These are phyloP conservation scores for Prunus fruticosa DNA, from an alignment of 306 rosid species.

Conservation along the genomic window DNA sequence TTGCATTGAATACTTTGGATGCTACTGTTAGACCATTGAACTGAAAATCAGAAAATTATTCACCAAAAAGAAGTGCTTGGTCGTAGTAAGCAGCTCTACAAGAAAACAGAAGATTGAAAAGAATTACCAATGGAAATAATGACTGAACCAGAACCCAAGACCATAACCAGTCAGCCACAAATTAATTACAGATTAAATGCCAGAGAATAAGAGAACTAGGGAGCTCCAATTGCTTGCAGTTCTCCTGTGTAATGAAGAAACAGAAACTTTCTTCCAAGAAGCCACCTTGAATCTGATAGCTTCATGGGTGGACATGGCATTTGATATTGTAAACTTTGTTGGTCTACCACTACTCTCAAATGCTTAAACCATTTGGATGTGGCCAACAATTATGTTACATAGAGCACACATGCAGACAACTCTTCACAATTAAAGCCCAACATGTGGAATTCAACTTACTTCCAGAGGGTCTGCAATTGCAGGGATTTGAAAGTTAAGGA, in stretches of 20 bases:
- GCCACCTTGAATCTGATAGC: not conserved
- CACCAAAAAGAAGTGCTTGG: no score
- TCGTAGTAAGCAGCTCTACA: no score
- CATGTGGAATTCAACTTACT: not conserved
- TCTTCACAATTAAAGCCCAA: not conserved
- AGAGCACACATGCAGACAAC: not conserved
- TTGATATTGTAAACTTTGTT: not conserved
- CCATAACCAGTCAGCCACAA: no score
- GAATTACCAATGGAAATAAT: no score
- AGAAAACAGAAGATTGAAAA: no score
- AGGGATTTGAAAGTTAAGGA: not conserved
- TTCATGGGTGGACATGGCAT: not conserved
- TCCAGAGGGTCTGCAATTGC: not conserved
- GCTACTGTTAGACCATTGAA: no score
- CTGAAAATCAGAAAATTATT: no score
- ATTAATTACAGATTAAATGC: not conserved
- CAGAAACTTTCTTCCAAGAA: not conserved
- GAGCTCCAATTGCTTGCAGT: no score
- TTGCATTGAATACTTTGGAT: no score
- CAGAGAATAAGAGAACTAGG: not conserved
- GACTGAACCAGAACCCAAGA: no score
- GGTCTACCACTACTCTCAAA: not conserved
- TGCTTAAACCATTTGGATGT: not conserved
- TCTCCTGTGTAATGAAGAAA: not conserved
- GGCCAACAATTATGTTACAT: not conserved